Evolutionary conservation across 805 yeast species (phyloP).

Genomic region (Limtongia smithiae): DNA sequence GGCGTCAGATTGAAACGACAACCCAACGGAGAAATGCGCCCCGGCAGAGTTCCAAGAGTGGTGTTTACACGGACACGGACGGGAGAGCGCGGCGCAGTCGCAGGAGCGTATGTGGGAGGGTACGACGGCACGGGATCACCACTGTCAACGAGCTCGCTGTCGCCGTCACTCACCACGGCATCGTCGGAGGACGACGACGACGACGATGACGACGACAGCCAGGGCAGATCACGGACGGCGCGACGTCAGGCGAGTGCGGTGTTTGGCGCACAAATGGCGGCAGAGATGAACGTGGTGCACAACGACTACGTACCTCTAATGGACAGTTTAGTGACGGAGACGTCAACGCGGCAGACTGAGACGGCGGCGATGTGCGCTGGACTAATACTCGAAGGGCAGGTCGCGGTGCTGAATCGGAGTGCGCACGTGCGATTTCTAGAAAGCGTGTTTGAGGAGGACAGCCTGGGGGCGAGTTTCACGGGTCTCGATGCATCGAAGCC

Average conservation of each 20-base stretch:
- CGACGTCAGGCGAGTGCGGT: conserved; percentile 6
- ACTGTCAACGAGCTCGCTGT: no score
- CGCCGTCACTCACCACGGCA: not conserved
- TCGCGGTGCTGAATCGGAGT: conserved; percentile 8
- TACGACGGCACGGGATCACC: no score
- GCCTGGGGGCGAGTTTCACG: conserved; percentile 50
- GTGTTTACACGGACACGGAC: no score
- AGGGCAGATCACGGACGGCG: not conserved
- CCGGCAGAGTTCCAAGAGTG: no score
- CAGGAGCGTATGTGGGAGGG: no score
- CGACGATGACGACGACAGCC: no score
- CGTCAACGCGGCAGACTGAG: conserved; percentile 18
- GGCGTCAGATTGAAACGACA: no score
- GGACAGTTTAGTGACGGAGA: conserved; percentile 18
- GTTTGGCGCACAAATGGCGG: not conserved
- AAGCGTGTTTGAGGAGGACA: not conserved
- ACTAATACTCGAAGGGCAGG: conserved; percentile 9
- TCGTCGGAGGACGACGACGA: not conserved
- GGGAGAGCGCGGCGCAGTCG: no score
- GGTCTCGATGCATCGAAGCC: conserved; percentile 85
- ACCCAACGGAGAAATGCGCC: no score
- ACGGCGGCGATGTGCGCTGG: conserved; percentile 15
- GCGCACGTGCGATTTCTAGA: conserved; percentile 9
- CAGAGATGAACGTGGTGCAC: conserved; percentile 16
- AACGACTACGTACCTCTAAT: conserved; percentile 1